Evolutionary conservation across 2,329 filamentous ascomycete genomes (phyloP).

Genomic region (Epichloe hybrida): DNA sequence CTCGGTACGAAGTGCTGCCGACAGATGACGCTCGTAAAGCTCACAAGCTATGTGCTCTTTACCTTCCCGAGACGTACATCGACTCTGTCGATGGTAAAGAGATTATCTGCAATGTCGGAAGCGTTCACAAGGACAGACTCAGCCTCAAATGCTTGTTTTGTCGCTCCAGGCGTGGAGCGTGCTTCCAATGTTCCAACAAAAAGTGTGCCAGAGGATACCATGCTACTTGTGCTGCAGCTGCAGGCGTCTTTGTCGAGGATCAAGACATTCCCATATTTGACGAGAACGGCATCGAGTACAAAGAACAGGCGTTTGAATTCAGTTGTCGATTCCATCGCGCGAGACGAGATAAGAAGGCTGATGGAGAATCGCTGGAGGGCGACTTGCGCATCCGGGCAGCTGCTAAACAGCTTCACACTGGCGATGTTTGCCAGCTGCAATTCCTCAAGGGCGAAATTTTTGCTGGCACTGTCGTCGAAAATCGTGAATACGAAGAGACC

Average conservation of each 20-base stretch:
- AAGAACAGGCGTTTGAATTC: slow-evolving; percentile 82
- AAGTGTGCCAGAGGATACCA: slow-evolving; percentile 92
- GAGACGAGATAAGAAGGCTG: slow-evolving; percentile 67
- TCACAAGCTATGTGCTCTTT: slow-evolving; percentile 78
- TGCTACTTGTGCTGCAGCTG: slow-evolving; percentile 82
- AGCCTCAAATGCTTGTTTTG: slow-evolving; percentile 93
- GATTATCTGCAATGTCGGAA: slow-evolving; percentile 62
- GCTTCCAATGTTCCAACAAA: slow-evolving; percentile 91
- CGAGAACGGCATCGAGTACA: slow-evolving; percentile 85
- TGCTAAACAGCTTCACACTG: slow-evolving; percentile 52
- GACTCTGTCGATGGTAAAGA: slow-evolving; percentile 58
- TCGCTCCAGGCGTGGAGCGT: slow-evolving; percentile 85
- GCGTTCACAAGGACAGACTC: slow-evolving; percentile 73
- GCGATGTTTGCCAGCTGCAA: slow-evolving; percentile 79
- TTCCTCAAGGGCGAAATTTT: slow-evolving; percentile 76
- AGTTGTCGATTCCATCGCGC: slow-evolving; percentile 88
- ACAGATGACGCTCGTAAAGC: slow-evolving; percentile 82
- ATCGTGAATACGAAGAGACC: slow-evolving; percentile 59
- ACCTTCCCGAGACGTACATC: slow-evolving; percentile 85
- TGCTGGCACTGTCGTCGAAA: slow-evolving; percentile 78
- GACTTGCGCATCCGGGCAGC: slow-evolving; percentile 55
- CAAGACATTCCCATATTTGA: slow-evolving; percentile 76
- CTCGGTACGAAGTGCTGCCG: slow-evolving; percentile 65
- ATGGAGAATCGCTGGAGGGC: slow-evolving; percentile 55
- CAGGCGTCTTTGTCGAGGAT: slow-evolving; percentile 82